Evolutionary conservation across 148 eudicot species (phyloP).

Genomic region (Rhododendron williamsianum): DNA sequence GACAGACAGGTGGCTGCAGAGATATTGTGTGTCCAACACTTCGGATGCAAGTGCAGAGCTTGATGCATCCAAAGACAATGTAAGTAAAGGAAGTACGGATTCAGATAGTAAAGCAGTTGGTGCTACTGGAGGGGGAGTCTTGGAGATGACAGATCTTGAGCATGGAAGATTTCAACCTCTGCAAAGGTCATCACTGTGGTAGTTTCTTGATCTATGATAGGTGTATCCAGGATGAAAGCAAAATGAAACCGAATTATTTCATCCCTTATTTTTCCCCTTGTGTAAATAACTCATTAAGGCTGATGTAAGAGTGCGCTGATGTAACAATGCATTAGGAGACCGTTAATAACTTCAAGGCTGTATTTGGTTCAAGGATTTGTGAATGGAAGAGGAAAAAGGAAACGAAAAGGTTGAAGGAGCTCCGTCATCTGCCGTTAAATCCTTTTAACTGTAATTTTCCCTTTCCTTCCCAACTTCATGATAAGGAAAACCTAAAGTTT

Average conservation of each 20-base stretch:
- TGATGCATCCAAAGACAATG: slow-evolving; percentile 27
- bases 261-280: not conserved
- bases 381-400: not conserved
- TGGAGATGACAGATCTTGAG: slow-evolving; percentile 41
- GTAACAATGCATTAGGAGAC: not conserved
- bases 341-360: not conserved
- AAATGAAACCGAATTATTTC: not conserved
- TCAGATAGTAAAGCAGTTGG: slow-evolving; percentile 40
- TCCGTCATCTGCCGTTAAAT: not conserved
- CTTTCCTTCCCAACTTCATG: not conserved
- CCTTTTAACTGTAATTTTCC: not conserved
- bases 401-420: not conserved
- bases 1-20: slow-evolving; percentile 94
- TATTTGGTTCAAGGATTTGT: not conserved
- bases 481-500: not conserved
- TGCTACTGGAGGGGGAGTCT: slow-evolving; percentile 64
- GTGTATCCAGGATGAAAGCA: not conserved
- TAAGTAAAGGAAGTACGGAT: slow-evolving; percentile 17
- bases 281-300: not conserved
- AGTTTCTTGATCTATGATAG: slow-evolving; percentile 18
- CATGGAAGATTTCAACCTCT: slow-evolving; percentile 20
- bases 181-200: slow-evolving; percentile 71
- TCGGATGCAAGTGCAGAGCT: slow-evolving; percentile 32
- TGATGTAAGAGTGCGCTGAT: not conserved
- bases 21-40: slow-evolving; percentile 55